These are phyloP conservation scores for Penicillium riverlandense DNA, from an alignment of 495 filamentous ascomycete genomes.

Conservation along the genomic window DNA sequence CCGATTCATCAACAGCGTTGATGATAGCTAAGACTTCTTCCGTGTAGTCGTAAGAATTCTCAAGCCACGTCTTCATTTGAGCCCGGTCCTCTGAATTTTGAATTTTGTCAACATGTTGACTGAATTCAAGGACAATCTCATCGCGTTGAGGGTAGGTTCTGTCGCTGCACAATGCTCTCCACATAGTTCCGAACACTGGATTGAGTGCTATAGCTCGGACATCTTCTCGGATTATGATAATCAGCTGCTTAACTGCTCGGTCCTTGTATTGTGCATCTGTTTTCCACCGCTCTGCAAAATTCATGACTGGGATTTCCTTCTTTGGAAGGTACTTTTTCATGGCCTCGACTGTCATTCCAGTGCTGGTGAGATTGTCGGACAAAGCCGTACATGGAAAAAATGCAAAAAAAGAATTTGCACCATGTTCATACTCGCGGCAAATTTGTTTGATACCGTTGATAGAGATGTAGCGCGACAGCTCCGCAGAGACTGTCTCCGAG, in stretches of 20 bases:
- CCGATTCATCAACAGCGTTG: constrained; percentile 27
- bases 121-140: constrained; percentile 27
- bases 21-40: constrained; percentile 36
- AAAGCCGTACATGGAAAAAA: neutral
- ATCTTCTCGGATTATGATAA: constrained; percentile 29
- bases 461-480: constrained; percentile 1
- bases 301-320: constrained; percentile 15
- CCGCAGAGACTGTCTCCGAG: constrained; percentile 4
- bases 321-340: constrained; percentile 5
- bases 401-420: constrained; percentile 1
- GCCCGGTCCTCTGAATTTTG: constrained; percentile 18
- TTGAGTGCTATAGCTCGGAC: constrained; percentile 35
- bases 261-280: constrained; percentile 25
- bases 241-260: constrained; percentile 22
- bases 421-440: neutral
- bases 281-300: constrained; percentile 31
- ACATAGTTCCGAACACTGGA: constrained; percentile 39
- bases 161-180: constrained; percentile 41
- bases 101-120: constrained; percentile 22
- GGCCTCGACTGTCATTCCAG: constrained; percentile 7
- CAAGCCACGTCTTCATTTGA: constrained; percentile 35
- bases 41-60: constrained; percentile 37
- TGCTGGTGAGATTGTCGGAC: neutral
- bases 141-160: constrained; percentile 28
- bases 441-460: constrained; percentile 3